A percentile compares a stretch with the other conserved stretches of the same genome.
phyloP scores from a whole-genome alignment of 352 stramenopile species.

The Phytophthora cactorum region DNA sequence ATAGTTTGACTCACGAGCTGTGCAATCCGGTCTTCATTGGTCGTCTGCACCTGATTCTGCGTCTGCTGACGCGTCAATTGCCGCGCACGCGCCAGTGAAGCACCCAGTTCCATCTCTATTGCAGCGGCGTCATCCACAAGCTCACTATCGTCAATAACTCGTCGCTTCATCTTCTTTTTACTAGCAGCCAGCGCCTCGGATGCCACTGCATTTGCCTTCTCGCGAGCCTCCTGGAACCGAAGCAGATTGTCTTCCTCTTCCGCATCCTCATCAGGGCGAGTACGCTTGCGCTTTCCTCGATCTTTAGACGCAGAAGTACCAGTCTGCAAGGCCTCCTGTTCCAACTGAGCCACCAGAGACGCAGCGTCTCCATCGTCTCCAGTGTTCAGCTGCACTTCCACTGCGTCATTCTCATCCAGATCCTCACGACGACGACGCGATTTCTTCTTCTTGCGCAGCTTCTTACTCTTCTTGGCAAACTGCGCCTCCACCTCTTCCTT shows the following conservation, averaged over 20 bases:
- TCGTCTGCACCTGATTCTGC: constrained; percentile 27
- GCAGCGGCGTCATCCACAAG: constrained; percentile 57
- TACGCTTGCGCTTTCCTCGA: constrained; percentile 60
- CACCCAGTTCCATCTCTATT: constrained; percentile 78
- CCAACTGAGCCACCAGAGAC: constrained; percentile 66
- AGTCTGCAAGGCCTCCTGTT: constrained; percentile 57
- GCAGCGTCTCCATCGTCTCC: constrained; percentile 21
- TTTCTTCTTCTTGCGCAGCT: constrained; percentile 82
- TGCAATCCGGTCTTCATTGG: constrained; percentile 65
- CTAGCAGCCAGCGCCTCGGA: constrained; percentile 47
- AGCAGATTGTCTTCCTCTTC: constrained; percentile 61
- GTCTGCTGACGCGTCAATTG: constrained; percentile 43
- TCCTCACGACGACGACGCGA: constrained; percentile 47
- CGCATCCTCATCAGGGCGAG: constrained; percentile 41
- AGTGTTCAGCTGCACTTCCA: constrained; percentile 30
- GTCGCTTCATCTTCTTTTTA: constrained; percentile 53
- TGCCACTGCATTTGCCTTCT: constrained; percentile 63
- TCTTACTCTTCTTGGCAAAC: constrained; percentile 89
- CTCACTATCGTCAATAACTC: constrained; percentile 43
- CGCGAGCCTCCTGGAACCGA: constrained; percentile 75
- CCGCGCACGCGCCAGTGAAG: constrained; percentile 73
- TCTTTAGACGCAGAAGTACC: constrained; percentile 40
- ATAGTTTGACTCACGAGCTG: constrained; percentile 60
- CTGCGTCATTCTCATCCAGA: constrained; percentile 43
- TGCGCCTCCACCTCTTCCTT: constrained; percentile 84